Conservation (phyloP, 306 rosid species). For the Prunus armeniaca region DNA sequence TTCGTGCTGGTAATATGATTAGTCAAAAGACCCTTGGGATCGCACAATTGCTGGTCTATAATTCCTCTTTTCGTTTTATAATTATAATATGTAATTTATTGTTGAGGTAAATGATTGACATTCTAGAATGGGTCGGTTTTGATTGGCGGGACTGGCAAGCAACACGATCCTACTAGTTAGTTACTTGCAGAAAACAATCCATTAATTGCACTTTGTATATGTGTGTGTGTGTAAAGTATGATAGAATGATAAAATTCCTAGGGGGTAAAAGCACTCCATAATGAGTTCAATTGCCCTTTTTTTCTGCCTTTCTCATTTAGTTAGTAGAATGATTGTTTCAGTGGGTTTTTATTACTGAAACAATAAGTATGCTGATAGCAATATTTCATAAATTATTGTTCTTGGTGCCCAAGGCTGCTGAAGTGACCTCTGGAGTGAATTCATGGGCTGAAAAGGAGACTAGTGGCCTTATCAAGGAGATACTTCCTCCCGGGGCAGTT, state of each 20-base stretch:
- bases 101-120: not conserved
- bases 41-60: not conserved
- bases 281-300: not conserved
- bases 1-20: not conserved
- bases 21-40: not conserved
- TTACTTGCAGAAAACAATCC: not conserved
- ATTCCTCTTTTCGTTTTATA: not conserved
- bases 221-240: not conserved
- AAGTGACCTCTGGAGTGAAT: constrained; percentile 62
- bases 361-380: not conserved
- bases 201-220: not conserved
- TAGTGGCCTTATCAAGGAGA: constrained; percentile 54
- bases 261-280: not conserved
- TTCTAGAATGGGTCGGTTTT: not conserved
- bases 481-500: constrained; percentile 63
- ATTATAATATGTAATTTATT: not conserved
- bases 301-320: not conserved
- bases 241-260: not conserved
- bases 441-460: constrained; percentile 76
- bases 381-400: constrained; percentile 8
- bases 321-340: not conserved
- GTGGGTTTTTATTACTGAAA: not conserved
- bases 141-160: not conserved
- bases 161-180: not conserved
- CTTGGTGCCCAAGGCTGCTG: constrained; percentile 45